Conservation (phyloP, 2,329 filamentous ascomycete genomes). For the Colletotrichum paranaense region DNA sequence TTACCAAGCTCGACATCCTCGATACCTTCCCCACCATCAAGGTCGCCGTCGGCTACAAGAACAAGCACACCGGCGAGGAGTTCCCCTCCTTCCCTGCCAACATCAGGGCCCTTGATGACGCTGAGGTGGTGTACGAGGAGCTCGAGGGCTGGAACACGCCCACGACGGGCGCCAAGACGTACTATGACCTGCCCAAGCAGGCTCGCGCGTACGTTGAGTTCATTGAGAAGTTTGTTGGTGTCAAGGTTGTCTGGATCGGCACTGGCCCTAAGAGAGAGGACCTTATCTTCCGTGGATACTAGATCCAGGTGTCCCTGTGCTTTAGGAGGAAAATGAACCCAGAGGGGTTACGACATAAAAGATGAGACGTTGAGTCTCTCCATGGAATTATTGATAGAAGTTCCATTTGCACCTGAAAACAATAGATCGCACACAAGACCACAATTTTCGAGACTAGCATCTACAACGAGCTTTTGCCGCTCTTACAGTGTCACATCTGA, state of each 20-base stretch:
- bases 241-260: slow-evolving; percentile 65
- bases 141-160: slow-evolving; percentile 76
- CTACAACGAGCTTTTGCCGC: not conserved
- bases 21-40: slow-evolving; percentile 82
- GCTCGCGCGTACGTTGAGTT: slow-evolving; percentile 75
- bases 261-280: slow-evolving; percentile 74
- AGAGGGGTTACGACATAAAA: not conserved
- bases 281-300: slow-evolving; percentile 61
- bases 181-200: slow-evolving; percentile 70
- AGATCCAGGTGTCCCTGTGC: not conserved
- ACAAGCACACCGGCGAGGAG: slow-evolving; percentile 52
- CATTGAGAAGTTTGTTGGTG: slow-evolving; percentile 74
- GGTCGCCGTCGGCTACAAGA: slow-evolving; percentile 77
- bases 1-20: slow-evolving; percentile 76
- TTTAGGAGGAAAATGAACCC: not conserved
- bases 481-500: not conserved
- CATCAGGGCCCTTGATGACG: slow-evolving; percentile 64
- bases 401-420: not conserved
- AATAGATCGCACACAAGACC: slow-evolving; percentile 4
- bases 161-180: slow-evolving; percentile 70
- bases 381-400: not conserved
- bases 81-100: slow-evolving; percentile 75
- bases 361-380: not conserved
- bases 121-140: slow-evolving; percentile 75
- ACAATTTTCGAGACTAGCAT: not conserved